Base-by-base conservation (phyloP, 257 asterid genomes). In the Solanum appendiculatum region DNA sequence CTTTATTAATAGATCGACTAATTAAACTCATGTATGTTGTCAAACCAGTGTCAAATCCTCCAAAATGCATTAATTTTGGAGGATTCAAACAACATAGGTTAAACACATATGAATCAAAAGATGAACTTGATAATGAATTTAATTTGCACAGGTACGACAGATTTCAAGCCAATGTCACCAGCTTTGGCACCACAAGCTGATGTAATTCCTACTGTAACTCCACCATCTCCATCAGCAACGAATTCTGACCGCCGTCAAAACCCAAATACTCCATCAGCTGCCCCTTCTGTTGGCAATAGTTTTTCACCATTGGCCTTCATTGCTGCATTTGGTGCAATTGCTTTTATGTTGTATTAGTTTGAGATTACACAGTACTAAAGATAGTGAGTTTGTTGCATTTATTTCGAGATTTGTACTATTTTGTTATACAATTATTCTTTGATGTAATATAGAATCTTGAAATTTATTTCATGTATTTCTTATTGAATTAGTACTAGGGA, bases 231-330 rank as follows among this genome's bases (percentile, higher is more conserved):
- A 21, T 56, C 89, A 0, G 27, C 40, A 0, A 56, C 66, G 11
- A 23, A 54, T 66, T 88, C 92, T 1, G 85, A 66, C 88, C 90
- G 54, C 6, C 88, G 9, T 15, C 87, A 77, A 81, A 84, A 37
- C 3, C 85, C 89, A 6, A 42, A 77, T 37, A 89, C 34, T 6
- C 91, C 92, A 11, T 91, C 92, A 12, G 88, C 89, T 34, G 91
- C 92, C 78, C 80, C 88, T 33, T 39, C 86, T 29, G 48, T 81
- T 48, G 20, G 42, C 85, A 29, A 81, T 18, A 78, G 88, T 31
- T 80, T 84, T 85, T 91, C 92, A 42, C 91, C 89, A 34, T 25
- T 86, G 25, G 46, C 68, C 60, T 18, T 89, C 42, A 63, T 86
- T 37, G 84, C 81, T 86, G 48, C 91, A 29, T 29, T 87, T 54